Evolutionary conservation across 1,284 basidiomycete genomes (phyloP), one percentile per base, ranked within the genome.

Genomic region (Mycosarcoma mackinlayi): DNA sequence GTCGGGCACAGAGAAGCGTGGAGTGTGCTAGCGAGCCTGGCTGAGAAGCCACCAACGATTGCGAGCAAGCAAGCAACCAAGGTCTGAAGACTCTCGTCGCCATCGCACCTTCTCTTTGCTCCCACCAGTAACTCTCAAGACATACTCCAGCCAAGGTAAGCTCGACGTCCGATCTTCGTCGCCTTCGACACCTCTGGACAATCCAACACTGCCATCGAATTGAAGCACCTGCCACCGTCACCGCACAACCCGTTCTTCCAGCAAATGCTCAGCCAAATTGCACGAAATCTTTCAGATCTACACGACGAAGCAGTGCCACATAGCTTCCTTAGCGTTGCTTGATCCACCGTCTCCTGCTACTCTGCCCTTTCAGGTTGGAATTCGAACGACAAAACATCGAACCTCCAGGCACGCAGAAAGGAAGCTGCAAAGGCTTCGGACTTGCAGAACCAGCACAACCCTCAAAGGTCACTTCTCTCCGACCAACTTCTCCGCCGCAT

Each of bases 71-170:
- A 7, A 35, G 14, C 34, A 50, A 18, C 18, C 55, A 58, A 59
- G 40, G 47, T 44, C 52, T 52, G 52, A 66, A 60, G 52, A n/a
- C 49, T 49, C 47, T 65, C 70, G 61, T 49, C 65, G 57, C 56
- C 39, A 62, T 57, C 64, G 28, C 53, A 33, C 45, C 69, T 72
- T 60, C 52, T 52, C 56, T 69, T 42, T 61, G 52, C 57, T 58
- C 57, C 56, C 61, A 60, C 61, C 68, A 65, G 68, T 60, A 69
- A 69, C 54, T 59, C 58, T 65, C 65, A 73, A 65, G 61, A 65
- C 58, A 71, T 58, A 71, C 62, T 66, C 50, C 56, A 59, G 58
- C 63, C 53, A 71, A 71, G 68, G 68, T 71, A 59, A 71, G 68
- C 53, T 66, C 42, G 44, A 62, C 50, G 50, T 41, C 40, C 49